These are phyloP conservation scores for Endoconidiophora polonica DNA, from an alignment of 2,329 filamentous ascomycete genomes.

Conservation along the genomic window DNA sequence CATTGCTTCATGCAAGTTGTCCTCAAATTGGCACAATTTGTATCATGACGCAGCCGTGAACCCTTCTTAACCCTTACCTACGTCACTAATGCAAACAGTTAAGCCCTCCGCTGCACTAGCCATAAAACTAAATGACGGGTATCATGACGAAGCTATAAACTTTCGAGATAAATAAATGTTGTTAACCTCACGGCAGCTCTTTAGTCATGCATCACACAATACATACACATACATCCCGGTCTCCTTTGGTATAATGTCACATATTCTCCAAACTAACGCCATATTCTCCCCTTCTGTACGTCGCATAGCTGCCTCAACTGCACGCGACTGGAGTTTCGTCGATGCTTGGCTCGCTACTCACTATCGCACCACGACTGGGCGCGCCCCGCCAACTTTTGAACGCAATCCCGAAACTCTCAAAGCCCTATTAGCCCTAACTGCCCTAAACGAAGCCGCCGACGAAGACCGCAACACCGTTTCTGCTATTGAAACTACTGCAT, in stretches of 20 bases:
- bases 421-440: conserved; percentile 54
- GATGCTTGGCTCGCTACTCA: conserved; percentile 66
- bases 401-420: conserved; percentile 71
- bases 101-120: too few species aligned
- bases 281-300: conserved; percentile 53
- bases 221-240: background rate
- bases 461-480: conserved; percentile 46
- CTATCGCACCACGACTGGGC: conserved; percentile 37
- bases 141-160: too few species aligned
- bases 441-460: conserved; percentile 61
- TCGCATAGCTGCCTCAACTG: conserved; percentile 61
- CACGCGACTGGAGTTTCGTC: conserved; percentile 82
- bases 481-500: conserved; percentile 40
- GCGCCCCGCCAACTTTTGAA: conserved; percentile 57
- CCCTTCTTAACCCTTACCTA: too few species aligned
- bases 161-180: background rate
- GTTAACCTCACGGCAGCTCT: background rate
- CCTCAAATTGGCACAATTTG: too few species aligned
- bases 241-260: conserved; percentile 20
- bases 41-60: too few species aligned
- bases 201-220: too few species aligned
- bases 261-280: conserved; percentile 27
- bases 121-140: too few species aligned
- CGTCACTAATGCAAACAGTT: too few species aligned
- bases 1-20: too few species aligned